Evolutionary conservation across 2,329 filamentous ascomycete species (phyloP).

Genomic region (Trichoderma sp.): DNA sequence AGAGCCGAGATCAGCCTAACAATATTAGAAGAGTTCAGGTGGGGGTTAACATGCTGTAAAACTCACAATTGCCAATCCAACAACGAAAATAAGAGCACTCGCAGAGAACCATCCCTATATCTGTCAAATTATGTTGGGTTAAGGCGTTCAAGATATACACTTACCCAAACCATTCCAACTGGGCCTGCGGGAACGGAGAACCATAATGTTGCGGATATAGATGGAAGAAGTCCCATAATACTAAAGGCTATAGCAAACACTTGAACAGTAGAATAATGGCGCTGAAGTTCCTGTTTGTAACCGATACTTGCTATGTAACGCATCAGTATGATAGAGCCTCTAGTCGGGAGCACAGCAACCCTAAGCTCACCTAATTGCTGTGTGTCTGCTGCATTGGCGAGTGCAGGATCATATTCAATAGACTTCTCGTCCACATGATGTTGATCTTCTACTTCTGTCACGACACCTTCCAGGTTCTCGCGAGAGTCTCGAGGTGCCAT

Average conservation of each 20-base stretch:
- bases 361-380: neutral
- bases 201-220: constrained; percentile 4
- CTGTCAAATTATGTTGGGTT: neutral
- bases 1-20: constrained; percentile 4
- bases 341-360: neutral
- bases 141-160: neutral
- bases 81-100: neutral
- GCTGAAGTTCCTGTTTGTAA: constrained; percentile 1
- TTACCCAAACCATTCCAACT: constrained; percentile 10
- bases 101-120: constrained; percentile 7
- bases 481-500: neutral
- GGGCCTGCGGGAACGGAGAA: constrained; percentile 1
- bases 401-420: neutral
- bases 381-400: neutral
- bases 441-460: neutral
- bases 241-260: constrained; percentile 8
- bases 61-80: neutral
- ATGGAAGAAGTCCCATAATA: constrained; percentile 1
- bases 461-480: neutral
- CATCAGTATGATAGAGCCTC: neutral
- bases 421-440: neutral
- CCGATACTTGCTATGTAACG: neutral
- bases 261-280: constrained; percentile 4
- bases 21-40: neutral
- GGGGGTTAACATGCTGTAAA: no score